Conservation (phyloP, 768 basidiomycete species). For the Lentinus brumalis region DNA sequence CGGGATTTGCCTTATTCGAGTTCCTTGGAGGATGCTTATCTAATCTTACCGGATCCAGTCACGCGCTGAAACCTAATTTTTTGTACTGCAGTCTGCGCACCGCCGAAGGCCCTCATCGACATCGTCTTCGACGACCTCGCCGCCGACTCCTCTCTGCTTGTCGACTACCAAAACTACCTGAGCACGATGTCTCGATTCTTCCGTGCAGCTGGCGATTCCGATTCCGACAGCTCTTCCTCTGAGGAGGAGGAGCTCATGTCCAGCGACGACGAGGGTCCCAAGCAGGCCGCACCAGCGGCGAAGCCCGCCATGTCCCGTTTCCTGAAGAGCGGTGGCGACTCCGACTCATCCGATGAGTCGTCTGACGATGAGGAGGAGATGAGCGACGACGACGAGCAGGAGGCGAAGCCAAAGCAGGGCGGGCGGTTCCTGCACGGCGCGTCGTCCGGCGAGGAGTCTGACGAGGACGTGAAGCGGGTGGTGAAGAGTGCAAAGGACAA, state of each 20-base stretch:
- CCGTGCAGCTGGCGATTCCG: slow-evolving; percentile 82
- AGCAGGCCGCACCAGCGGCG: slow-evolving; percentile 43
- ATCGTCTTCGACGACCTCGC: slow-evolving; percentile 14
- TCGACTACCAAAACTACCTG: not conserved
- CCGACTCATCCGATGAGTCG: slow-evolving; percentile 50
- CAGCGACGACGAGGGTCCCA: slow-evolving; percentile 69
- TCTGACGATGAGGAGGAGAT: slow-evolving; percentile 56
- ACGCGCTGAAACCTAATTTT: slow-evolving; percentile 20
- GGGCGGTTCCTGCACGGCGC: slow-evolving; percentile 44
- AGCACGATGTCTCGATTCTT: slow-evolving; percentile 84
- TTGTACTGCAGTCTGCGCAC: slow-evolving; percentile 4
- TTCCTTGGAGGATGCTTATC: slow-evolving; percentile 3
- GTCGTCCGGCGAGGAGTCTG: slow-evolving; percentile 54
- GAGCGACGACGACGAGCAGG: slow-evolving; percentile 41
- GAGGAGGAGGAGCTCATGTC: slow-evolving; percentile 68
- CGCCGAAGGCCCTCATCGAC: too few species aligned
- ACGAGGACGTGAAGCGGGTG: slow-evolving; percentile 71
- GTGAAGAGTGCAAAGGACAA: slow-evolving; percentile 91
- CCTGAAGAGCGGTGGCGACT: slow-evolving; percentile 64
- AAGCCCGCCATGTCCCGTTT: slow-evolving; percentile 80
- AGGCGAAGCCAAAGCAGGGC: slow-evolving; percentile 40
- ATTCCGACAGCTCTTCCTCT: slow-evolving; percentile 76
- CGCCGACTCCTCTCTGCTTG: not conserved
- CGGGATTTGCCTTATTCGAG: not conserved
- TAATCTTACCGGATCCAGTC: slow-evolving; percentile 1